Evolutionary conservation across 208 protist genomes (phyloP).

Genomic region (Acanthamoeba triangularis): DNA sequence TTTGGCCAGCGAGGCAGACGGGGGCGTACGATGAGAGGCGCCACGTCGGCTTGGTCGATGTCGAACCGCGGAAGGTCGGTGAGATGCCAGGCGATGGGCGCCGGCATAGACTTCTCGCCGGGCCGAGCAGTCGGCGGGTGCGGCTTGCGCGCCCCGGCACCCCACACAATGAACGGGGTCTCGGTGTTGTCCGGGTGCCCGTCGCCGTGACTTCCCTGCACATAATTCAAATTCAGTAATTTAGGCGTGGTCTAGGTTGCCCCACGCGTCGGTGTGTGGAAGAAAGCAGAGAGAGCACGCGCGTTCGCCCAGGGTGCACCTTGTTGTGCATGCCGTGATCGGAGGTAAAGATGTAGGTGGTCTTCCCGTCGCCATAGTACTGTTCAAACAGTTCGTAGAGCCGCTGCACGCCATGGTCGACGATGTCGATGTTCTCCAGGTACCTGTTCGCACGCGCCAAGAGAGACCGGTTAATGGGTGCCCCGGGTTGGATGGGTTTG

Average conservation of each 20-base stretch:
- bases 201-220: slow-evolving; percentile 85
- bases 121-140: not conserved
- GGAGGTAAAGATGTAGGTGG: slow-evolving; percentile 90
- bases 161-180: slow-evolving; percentile 89
- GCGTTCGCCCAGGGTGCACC: slow-evolving; percentile 64
- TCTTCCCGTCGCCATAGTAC: slow-evolving; percentile 85
- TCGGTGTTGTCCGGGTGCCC: slow-evolving; percentile 89
- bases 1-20: not conserved
- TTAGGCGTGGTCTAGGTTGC: not conserved
- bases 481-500: not conserved
- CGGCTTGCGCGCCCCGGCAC: slow-evolving; percentile 40
- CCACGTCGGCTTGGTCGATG: slow-evolving; percentile 88
- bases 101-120: not conserved
- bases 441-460: slow-evolving; percentile 41
- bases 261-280: not conserved
- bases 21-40: slow-evolving; percentile 86
- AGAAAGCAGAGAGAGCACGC: not conserved
- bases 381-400: slow-evolving; percentile 80
- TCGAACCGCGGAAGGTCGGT: slow-evolving; percentile 74
- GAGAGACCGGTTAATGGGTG: not conserved
- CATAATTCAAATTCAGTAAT: too few relatives aligned
- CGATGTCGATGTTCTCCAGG: slow-evolving; percentile 82
- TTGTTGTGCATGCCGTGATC: slow-evolving; percentile 92
- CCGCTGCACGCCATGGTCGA: slow-evolving; percentile 86
- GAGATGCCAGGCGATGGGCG: slow-evolving; percentile 81